Conservation (phyloP, 306 rosid species). For the Sechiopsis laciniata region DNA sequence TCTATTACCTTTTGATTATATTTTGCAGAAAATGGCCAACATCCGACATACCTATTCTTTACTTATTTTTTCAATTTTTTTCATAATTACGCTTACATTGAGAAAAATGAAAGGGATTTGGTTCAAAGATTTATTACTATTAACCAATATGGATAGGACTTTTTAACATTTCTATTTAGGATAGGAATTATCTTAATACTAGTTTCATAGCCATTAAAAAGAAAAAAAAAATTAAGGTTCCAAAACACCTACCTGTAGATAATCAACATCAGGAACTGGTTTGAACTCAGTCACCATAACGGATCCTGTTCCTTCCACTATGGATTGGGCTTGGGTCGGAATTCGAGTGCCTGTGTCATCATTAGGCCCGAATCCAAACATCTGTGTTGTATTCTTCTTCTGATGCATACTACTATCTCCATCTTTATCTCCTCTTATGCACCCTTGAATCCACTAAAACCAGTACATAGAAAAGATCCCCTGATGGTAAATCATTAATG, state of each 20-base stretch:
- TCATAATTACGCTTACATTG: background rate
- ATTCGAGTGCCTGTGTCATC: conserved; percentile 59
- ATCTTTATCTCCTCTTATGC: conserved; percentile 42
- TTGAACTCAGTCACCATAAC: conserved; percentile 53
- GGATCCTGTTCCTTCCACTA: conserved; percentile 70
- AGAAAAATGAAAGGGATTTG: background rate
- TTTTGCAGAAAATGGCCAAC: conserved; percentile 6
- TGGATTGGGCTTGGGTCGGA: conserved; percentile 80
- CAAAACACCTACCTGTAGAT: conserved; percentile 61
- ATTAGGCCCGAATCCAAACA: conserved; percentile 72
- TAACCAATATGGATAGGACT: conserved; percentile 6
- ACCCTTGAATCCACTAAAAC: conserved; percentile 67
- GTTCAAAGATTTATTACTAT: background rate
- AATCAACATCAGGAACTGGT: conserved; percentile 84
- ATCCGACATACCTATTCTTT: background rate
- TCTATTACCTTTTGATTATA: background rate
- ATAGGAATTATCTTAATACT: background rate
- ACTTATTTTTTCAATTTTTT: background rate
- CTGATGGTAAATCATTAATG: conserved; percentile 85
- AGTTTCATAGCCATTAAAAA: background rate
- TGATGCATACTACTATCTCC: conserved; percentile 21
- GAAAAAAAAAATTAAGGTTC: background rate
- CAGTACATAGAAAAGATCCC: conserved; percentile 72
- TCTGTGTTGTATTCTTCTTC: conserved; percentile 31
- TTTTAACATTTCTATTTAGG: background rate